Conservation (phyloP, 306 rosid genomes). For the Adenanthera pavonina region DNA sequence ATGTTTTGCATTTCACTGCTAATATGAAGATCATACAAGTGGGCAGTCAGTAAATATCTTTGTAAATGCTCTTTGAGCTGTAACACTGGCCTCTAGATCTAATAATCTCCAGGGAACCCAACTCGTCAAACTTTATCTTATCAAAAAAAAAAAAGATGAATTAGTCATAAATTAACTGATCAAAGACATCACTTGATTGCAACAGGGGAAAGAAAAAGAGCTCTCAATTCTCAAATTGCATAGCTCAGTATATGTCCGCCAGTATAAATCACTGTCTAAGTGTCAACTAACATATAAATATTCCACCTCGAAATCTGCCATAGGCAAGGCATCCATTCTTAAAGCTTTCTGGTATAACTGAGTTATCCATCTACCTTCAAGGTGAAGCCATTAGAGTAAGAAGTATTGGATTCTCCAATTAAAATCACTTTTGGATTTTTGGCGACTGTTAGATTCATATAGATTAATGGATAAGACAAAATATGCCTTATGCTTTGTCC, state of each 20-base stretch:
- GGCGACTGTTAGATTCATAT: constrained; percentile 34
- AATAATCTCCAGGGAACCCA: no score
- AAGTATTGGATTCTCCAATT: constrained; percentile 63
- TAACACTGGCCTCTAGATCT: no score
- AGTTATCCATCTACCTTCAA: constrained; percentile 40
- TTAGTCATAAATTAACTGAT: not conserved
- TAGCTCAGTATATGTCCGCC: not conserved
- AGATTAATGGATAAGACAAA: constrained; percentile 48
- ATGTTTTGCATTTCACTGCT: no score
- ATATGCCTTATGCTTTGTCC: constrained; percentile 43
- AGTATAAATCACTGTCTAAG: constrained; percentile 28
- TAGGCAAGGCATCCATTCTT: constrained; percentile 34
- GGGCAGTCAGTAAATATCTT: no score
- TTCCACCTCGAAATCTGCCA: constrained; percentile 33
- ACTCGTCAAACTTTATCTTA: no score
- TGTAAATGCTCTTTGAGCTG: no score
- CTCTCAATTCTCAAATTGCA: not conserved
- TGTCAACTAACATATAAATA: constrained; percentile 27
- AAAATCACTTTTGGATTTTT: constrained; percentile 13
- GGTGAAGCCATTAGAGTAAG: constrained; percentile 48
- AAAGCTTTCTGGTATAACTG: constrained; percentile 10
- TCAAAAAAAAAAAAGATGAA: not conserved
- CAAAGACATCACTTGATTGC: not conserved
- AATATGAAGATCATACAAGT: no score
- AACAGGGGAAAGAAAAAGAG: not conserved